phyloP scores from a whole-genome alignment of 2,329 filamentous ascomycete genomes.

The Macrophomina phaseolina region DNA sequence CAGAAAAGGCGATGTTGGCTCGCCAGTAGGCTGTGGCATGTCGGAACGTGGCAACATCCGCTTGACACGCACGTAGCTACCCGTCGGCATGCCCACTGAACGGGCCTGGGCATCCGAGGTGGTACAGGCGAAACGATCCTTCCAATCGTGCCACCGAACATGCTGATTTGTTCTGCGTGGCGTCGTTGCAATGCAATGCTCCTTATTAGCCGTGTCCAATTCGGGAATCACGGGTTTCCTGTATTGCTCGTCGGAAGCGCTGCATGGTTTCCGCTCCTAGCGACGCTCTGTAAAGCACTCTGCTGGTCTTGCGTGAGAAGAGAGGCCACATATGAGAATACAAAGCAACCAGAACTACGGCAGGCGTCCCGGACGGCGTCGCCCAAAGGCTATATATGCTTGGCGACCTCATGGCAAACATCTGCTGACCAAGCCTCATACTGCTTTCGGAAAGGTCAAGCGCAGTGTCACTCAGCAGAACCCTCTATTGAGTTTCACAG shows the following conservation, averaged over 20 bases:
- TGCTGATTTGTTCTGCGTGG: background rate
- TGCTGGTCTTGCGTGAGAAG: background rate
- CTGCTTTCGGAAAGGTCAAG: conserved; percentile 3
- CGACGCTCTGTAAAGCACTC: background rate
- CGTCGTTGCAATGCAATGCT: background rate
- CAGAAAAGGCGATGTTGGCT: background rate
- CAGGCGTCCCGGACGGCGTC: too few species aligned
- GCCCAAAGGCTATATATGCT: background rate
- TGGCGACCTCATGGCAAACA: background rate
- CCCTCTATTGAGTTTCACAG: background rate
- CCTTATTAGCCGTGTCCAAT: background rate
- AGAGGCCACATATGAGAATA: too few species aligned
- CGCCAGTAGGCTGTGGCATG: background rate
- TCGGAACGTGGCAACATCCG: background rate
- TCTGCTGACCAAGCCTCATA: background rate
- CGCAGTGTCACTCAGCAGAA: conserved; percentile 3
- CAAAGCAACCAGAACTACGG: too few species aligned
- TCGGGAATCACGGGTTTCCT: background rate
- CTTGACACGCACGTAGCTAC: background rate
- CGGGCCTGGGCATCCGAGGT: background rate
- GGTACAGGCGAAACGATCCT: background rate
- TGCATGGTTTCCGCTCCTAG: background rate
- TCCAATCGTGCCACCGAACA: background rate
- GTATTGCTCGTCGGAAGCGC: background rate
- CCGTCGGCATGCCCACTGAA: background rate